These are phyloP conservation scores for Microbotryum saponariae DNA, from an alignment of 1,284 basidiomycete species.

Conservation along the genomic window DNA sequence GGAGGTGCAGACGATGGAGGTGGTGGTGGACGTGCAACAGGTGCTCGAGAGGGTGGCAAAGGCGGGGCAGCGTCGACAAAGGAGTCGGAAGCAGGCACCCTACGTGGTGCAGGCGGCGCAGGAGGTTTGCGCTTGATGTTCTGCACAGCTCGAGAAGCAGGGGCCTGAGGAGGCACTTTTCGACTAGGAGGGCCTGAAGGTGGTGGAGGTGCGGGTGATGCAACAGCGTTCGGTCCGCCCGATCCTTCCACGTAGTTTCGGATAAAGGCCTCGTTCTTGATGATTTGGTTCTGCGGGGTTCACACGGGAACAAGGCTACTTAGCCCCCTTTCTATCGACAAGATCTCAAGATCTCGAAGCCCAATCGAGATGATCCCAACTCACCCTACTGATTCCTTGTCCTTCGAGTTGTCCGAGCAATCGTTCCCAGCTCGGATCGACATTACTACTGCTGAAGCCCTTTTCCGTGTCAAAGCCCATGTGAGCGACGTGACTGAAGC, in stretches of 20 bases:
- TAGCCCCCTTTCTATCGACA: neutral
- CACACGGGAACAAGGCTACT: neutral
- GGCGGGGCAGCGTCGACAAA: no score
- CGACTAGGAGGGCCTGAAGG: conserved; percentile 10
- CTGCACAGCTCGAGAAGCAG: conserved; percentile 9
- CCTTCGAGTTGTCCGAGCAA: conserved; percentile 64
- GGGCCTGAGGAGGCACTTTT: conserved; percentile 7
- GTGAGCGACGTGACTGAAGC: conserved; percentile 83
- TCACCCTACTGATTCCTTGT: conserved; percentile 54
- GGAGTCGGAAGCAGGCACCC: neutral
- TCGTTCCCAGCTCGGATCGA: conserved; percentile 86
- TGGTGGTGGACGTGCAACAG: conserved; percentile 2
- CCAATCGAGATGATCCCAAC: neutral
- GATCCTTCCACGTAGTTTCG: conserved; percentile 33
- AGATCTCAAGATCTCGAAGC: no score
- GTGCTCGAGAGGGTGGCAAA: neutral
- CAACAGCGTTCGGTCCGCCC: conserved; percentile 15
- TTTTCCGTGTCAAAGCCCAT: conserved; percentile 86
- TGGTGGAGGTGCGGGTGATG: conserved; percentile 6
- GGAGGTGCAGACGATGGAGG: conserved; percentile 1
- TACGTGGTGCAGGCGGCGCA: conserved; percentile 3
- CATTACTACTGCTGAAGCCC: conserved; percentile 76
- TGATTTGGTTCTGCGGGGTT: conserved; percentile 22
- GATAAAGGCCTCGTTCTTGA: conserved; percentile 32
- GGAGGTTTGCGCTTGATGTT: conserved; percentile 26